Evolutionary conservation across 495 filamentous ascomycete species (phyloP), one percentile per base, ranked within the genome.

Genomic region (Mytilinidion resinicola): DNA sequence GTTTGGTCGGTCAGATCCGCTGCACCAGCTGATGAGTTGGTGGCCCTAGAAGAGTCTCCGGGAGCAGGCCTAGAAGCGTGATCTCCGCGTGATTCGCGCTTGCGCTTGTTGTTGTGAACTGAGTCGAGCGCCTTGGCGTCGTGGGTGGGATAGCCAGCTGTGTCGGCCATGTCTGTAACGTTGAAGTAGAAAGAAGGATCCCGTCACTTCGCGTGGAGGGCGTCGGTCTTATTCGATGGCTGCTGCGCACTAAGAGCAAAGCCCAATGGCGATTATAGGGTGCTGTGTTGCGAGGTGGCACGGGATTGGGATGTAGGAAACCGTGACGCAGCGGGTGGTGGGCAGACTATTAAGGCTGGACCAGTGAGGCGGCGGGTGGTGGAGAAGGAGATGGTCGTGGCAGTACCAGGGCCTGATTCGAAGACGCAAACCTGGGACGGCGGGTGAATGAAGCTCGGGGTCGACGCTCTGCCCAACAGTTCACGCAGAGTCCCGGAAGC

Each of bases 41-140:
- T 30, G 9, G 39, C 39, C 14, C 46, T 49, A 10, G 21, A 19
- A 56, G 12, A 15, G 17, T 56, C 57, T 43, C 49, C 46, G 20
- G 72, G 68, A 5, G 72, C 65, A 15, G 63, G 48, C 50, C 69
- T 61, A 11, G 66, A 43, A 19, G 41, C 51, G 39, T 41, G 53
- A 21, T 21, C 51, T 15, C 56, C 63, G 38, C 63, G 59, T 15
- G 59, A 51, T 35, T 68, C 69, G 51, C 72, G 70, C 63, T 74
- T 74, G 21, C 72, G 62, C 64, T 74, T 74, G 57, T 63, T 69
- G 46, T 49, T 49, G 33, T 49, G 46, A 9, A 25, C 39, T 55
- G 59, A 21, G 55, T 25, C 34, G 5, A 44, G 57, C 14, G 55
- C 43, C 53, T 67, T 67, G 15, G 60, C 34, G 37, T 53, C 51